Conservation (phyloP, 176 grass and related monocot genomes). For the Lolium rigidum region DNA sequence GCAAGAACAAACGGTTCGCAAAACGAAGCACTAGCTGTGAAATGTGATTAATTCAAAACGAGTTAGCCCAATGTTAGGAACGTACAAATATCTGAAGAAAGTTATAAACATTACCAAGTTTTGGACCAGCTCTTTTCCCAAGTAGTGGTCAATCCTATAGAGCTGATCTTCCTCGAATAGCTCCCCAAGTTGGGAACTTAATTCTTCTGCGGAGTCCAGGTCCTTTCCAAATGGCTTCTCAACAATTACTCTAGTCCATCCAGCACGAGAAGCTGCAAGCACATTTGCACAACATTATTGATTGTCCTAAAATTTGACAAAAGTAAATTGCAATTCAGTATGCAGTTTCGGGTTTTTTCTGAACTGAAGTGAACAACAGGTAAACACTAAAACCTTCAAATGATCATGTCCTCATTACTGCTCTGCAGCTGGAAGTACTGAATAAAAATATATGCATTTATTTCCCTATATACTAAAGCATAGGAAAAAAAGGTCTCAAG, state of each 20-base stretch:
- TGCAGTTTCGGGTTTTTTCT: not conserved
- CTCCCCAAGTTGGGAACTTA: slow-evolving; percentile 85
- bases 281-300: slow-evolving; percentile 27
- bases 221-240: slow-evolving; percentile 98
- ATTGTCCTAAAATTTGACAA: slow-evolving; percentile 23
- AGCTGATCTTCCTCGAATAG: slow-evolving; percentile 87
- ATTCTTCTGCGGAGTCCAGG: slow-evolving; percentile 84
- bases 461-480: not conserved
- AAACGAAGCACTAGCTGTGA: slow-evolving; percentile 93
- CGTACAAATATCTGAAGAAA: slow-evolving; percentile 32
- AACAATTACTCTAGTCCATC: slow-evolving; percentile 93
- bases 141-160: slow-evolving; percentile 95
- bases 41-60: slow-evolving; percentile 40
- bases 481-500: slow-evolving; percentile 29
- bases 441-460: not conserved
- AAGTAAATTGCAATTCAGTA: slow-evolving; percentile 30
- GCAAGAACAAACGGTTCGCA: slow-evolving; percentile 88
- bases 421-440: not conserved
- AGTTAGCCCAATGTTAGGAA: slow-evolving; percentile 24
- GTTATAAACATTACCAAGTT: slow-evolving; percentile 72
- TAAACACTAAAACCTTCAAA: slow-evolving; percentile 14
- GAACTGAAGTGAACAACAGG: slow-evolving; percentile 14
- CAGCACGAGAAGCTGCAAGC: slow-evolving; percentile 62
- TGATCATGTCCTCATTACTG: slow-evolving; percentile 19
- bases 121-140: slow-evolving; percentile 96